These are phyloP conservation scores for Ascochyta pisi DNA, from an alignment of 2,329 filamentous ascomycete species.

Conservation along the genomic window DNA sequence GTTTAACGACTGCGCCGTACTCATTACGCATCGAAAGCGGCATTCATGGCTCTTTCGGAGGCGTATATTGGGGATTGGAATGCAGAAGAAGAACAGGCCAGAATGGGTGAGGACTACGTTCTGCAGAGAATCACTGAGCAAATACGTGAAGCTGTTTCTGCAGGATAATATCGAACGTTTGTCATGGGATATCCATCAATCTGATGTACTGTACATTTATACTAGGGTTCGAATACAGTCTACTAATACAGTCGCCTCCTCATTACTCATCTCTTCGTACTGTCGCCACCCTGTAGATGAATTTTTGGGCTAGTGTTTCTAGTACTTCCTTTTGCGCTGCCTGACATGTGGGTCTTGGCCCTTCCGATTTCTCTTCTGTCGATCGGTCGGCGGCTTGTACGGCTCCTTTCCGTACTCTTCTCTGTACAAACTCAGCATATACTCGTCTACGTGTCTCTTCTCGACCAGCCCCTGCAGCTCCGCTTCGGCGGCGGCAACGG, in stretches of 20 bases:
- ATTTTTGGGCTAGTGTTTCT: background rate
- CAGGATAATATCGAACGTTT: background rate
- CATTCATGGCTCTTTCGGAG: too few species aligned
- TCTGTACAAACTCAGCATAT: slow-evolving; percentile 40
- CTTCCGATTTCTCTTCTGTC: slow-evolving; percentile 41
- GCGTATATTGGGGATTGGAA: too few species aligned
- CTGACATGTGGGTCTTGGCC: slow-evolving; percentile 42
- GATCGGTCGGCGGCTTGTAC: slow-evolving; percentile 40
- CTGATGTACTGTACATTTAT: background rate
- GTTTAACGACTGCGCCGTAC: too few species aligned
- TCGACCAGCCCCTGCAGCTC: slow-evolving; percentile 27
- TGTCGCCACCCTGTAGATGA: background rate
- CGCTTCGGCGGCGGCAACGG: slow-evolving; percentile 24
- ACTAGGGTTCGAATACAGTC: slow-evolving; percentile 1
- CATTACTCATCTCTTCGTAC: background rate
- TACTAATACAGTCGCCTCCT: slow-evolving; percentile 11
- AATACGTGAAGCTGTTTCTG: background rate
- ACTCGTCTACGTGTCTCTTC: slow-evolving; percentile 45
- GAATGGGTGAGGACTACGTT: too few species aligned
- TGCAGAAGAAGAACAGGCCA: too few species aligned
- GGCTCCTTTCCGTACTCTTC: slow-evolving; percentile 45
- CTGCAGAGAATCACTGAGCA: too few species aligned
- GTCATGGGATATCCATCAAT: background rate
- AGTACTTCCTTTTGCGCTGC: slow-evolving; percentile 39
- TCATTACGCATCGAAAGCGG: too few species aligned